Conservation (phyloP, 805 yeast genomes). For the Yueomyces sp. region DNA sequence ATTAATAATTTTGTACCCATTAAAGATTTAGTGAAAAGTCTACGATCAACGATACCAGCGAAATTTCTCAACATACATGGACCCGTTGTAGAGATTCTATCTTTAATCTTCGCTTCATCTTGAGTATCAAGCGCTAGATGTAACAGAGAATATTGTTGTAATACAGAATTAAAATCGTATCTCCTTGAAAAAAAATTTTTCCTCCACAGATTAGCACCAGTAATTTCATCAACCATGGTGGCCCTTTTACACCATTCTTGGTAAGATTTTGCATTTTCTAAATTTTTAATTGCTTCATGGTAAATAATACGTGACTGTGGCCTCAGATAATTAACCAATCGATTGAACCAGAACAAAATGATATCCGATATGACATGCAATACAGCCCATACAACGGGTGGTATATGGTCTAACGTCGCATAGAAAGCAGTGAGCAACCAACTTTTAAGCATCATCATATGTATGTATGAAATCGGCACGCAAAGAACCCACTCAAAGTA, state of each 20-base stretch:
- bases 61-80: slow-evolving; percentile 60
- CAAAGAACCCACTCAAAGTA: too few relatives aligned
- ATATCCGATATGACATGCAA: slow-evolving; percentile 31
- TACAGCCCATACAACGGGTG: slow-evolving; percentile 29
- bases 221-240: slow-evolving; percentile 33
- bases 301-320: slow-evolving; percentile 20
- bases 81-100: slow-evolving; percentile 62
- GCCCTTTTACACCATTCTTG: slow-evolving; percentile 59
- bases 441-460: slow-evolving; percentile 4
- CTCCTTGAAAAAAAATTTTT: slow-evolving; percentile 69
- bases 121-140: slow-evolving; percentile 41
- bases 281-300: slow-evolving; percentile 33
- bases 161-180: slow-evolving; percentile 74
- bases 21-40: slow-evolving; percentile 67
- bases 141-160: slow-evolving; percentile 54
- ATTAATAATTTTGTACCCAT: slow-evolving; percentile 82
- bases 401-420: slow-evolving; percentile 26
- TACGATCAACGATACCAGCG: slow-evolving; percentile 76
- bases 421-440: slow-evolving; percentile 16
- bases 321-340: slow-evolving; percentile 14
- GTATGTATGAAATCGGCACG: background rate
- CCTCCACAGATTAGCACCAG: slow-evolving; percentile 55
- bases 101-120: slow-evolving; percentile 47
- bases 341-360: slow-evolving; percentile 27
- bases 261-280: slow-evolving; percentile 41